These are phyloP conservation scores for Ganoderma lingzhi DNA, from an alignment of 1,284 basidiomycete genomes.

Conservation along the genomic window DNA sequence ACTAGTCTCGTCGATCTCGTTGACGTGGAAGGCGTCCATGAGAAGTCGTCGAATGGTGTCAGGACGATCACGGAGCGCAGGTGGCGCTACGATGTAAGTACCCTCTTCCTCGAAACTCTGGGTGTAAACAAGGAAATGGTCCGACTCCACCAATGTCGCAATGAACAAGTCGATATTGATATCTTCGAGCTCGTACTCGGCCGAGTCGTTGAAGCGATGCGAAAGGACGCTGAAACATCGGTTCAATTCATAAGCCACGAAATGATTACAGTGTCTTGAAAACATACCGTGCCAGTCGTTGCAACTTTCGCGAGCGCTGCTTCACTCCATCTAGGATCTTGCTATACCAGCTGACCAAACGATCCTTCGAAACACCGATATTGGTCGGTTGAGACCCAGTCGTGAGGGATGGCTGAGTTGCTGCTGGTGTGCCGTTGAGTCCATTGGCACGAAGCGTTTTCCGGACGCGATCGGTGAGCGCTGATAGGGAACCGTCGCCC, in stretches of 20 bases:
- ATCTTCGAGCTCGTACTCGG: constrained; percentile 90
- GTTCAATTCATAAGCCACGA: neutral
- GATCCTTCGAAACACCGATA: constrained; percentile 76
- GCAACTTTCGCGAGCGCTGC: constrained; percentile 92
- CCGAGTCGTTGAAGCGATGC: constrained; percentile 93
- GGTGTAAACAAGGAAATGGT: constrained; percentile 96
- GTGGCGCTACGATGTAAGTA: constrained; percentile 93
- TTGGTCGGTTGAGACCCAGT: constrained; percentile 31
- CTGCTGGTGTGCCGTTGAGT: constrained; percentile 20
- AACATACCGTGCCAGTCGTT: constrained; percentile 87
- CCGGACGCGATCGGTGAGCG: constrained; percentile 27
- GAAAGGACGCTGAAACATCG: constrained; percentile 68
- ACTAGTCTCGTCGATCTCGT: constrained; percentile 68
- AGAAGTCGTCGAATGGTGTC: constrained; percentile 86
- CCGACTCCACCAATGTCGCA: constrained; percentile 81
- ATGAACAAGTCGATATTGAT: constrained; percentile 87
- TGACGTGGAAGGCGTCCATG: constrained; percentile 84
- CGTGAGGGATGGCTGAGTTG: constrained; percentile 37
- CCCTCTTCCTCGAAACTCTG: constrained; percentile 90
- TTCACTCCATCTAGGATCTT: constrained; percentile 96
- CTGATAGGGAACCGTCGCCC: constrained; percentile 31
- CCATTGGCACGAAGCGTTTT: constrained; percentile 30
- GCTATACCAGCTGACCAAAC: constrained; percentile 89
- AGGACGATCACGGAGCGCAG: constrained; percentile 84
- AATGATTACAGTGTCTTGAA: neutral